Base-by-base conservation (phyloP, 2,329 filamentous ascomycete genomes). In the Teratosphaeria viscida region DNA sequence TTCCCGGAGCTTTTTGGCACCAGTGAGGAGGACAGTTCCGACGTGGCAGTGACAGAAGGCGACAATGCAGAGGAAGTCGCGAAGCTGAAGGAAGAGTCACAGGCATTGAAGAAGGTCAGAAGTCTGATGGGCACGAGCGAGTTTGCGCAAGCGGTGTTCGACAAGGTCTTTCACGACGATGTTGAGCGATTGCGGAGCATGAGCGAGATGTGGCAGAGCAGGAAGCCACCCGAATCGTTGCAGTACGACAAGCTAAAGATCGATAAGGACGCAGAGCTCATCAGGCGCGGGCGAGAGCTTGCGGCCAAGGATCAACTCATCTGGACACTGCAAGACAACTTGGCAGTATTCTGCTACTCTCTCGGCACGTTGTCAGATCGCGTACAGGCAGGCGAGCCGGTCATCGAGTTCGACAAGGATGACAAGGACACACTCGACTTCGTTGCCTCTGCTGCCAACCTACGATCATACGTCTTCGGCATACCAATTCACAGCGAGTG, bases 341-440 rank as follows among this genome's bases (percentile, higher is more conserved):
- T 96, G 54, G 81, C 84, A 0, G 89, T 96, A 32, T 96, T 97
- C 76, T 86, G 85, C 65, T 88, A 95, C 72, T 95, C 92, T 69
- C 76, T 97, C 60, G 79, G 84, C 39, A 84, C 90, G 37, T 77
- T 99, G 34, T 90, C 88, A 73, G 84, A 82, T 68, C 85, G 92
- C 43, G 78, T 94, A 55, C 79, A 87, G 57, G 78, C 78, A 0
- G 78, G 76, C 1, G 77, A 82, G 14, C 78, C 81, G 16, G 82
- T 86, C 34, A 86, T 99, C 57, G 85, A 83, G 1, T 99, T 99
- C 70, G 94, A 99, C 79, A 99, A 99, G 77, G 94, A 99, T 71
- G 94, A 99, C 69, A 84, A 87, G 39, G 92, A 97, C 70, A 96
- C 92, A 0, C 80, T 99, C 7, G 92, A 99, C 70, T 97, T 99